These are phyloP conservation scores for Podaxis sp. DNA, from an alignment of 768 basidiomycete genomes.

Conservation along the genomic window DNA sequence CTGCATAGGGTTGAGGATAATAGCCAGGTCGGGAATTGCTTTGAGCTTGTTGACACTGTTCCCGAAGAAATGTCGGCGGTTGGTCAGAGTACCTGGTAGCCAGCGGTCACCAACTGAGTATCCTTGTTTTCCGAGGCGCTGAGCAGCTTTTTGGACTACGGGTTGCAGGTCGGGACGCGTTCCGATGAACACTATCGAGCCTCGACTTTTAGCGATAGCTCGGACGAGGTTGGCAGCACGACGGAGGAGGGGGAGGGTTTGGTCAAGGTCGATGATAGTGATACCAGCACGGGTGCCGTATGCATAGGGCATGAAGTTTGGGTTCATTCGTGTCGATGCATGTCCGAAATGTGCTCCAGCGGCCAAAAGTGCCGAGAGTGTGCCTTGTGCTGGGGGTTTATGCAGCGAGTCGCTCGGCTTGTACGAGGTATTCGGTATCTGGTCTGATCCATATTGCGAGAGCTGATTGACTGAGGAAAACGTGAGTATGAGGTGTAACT, in stretches of 20 bases:
- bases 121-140: conserved; percentile 75
- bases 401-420: conserved; percentile 72
- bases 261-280: conserved; percentile 93
- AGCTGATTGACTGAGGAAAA: conserved; percentile 55
- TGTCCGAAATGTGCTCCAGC: conserved; percentile 95
- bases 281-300: conserved; percentile 90
- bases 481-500: conserved; percentile 18
- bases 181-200: conserved; percentile 88
- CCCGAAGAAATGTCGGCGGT: conserved; percentile 75
- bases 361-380: conserved; percentile 88
- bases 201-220: conserved; percentile 76
- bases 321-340: conserved; percentile 78
- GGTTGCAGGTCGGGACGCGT: conserved; percentile 78
- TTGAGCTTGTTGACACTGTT: conserved; percentile 50
- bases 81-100: conserved; percentile 95
- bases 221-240: conserved; percentile 88
- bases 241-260: conserved; percentile 87
- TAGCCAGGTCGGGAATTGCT: conserved; percentile 80
- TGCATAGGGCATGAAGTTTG: conserved; percentile 88
- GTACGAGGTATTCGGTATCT: conserved; percentile 64
- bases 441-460: conserved; percentile 74
- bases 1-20: conserved; percentile 87
- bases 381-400: conserved; percentile 66
- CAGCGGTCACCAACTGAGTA: conserved; percentile 87
- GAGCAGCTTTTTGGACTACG: conserved; percentile 75